Base-by-base conservation (phyloP, 345 rosid genomes). In the Pistacia atlantica region DNA sequence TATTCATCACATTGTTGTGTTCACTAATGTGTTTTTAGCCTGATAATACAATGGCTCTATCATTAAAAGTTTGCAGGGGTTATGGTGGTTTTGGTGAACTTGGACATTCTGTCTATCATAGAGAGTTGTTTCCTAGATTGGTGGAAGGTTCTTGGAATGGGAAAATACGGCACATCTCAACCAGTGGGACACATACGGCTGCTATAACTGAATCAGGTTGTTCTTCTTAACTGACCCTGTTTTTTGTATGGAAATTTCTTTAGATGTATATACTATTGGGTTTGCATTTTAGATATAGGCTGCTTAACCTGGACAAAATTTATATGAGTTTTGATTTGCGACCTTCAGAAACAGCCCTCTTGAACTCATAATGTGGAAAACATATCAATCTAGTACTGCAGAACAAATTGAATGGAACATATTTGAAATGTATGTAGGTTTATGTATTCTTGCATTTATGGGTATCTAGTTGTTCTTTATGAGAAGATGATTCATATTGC, bases 71-170 rank as follows among this genome's bases (percentile, higher is more conserved):
- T 80, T 83, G 70, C 87, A 92, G 97, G 97, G 98, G 99, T 28
- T 92, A 93, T 85, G 99, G 98, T 33, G 98, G 99, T 51, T 93
- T 96, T 84, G 98, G 98, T 78, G 98, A 98, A 6, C 90, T 93
- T 68, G 97, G 99, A 2, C 99, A 96, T 83, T 80, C 86, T 35
- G 98, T 96, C 81, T 93, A 92, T 83, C 88, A 85, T 45, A 85
- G 97, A 80, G 99, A 95, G 83, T 85, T 92, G 14, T 74, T 92
- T 10, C 99, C 97, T 59, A 89, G 92, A 85, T 80, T 92, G 84
- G 98, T 96, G 33, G 90, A 93, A 65, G 90, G 92, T n/a, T 61
- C 80, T 71, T 92, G 93, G 92, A 75, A 78, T 25, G 84, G 82
- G 69, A 88, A 83, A 75, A 87, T 90, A 67, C 35, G 77, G 59